These are phyloP conservation scores for Phaffia australis DNA, from an alignment of 768 basidiomycete species.

Conservation along the genomic window DNA sequence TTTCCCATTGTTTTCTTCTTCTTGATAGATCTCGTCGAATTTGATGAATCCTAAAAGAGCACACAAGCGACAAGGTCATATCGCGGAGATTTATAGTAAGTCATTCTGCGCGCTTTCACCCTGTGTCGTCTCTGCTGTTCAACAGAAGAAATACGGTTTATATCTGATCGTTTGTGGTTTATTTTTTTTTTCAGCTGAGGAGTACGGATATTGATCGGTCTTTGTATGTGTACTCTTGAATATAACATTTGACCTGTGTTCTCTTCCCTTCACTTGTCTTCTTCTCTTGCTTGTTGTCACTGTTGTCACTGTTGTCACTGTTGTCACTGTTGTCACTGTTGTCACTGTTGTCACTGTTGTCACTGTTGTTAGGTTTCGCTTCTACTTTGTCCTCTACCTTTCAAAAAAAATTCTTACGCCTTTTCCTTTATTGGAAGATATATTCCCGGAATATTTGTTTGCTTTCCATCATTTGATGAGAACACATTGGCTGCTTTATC, in stretches of 20 bases:
- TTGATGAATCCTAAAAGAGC: constrained; percentile 15
- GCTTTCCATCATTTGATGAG: too few relatives aligned
- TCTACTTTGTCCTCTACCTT: too few relatives aligned
- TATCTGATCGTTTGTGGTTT: not conserved
- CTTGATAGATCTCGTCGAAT: constrained; percentile 2
- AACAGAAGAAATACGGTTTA: not conserved
- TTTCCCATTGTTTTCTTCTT: not conserved
- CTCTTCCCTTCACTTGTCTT: too few relatives aligned
- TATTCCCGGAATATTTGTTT: too few relatives aligned
- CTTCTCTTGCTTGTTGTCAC: too few relatives aligned
- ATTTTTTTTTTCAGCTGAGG: constrained; percentile 10
- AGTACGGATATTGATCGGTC: constrained; percentile 23
- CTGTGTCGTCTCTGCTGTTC: not conserved
- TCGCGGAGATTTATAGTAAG: constrained; percentile 25
- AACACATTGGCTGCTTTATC: too few relatives aligned
- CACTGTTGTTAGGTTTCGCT: not conserved
- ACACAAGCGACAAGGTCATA: constrained; percentile 2
- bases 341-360: not conserved
- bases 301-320: too few relatives aligned
- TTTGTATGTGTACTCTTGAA: not conserved
- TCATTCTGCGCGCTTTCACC: not conserved
- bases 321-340: not conserved
- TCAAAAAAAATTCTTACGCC: too few relatives aligned
- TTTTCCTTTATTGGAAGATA: too few relatives aligned
- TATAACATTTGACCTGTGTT: too few relatives aligned